These are phyloP conservation scores for Achaetomiella virescens DNA, from an alignment of 495 filamentous ascomycete genomes.

Conservation along the genomic window DNA sequence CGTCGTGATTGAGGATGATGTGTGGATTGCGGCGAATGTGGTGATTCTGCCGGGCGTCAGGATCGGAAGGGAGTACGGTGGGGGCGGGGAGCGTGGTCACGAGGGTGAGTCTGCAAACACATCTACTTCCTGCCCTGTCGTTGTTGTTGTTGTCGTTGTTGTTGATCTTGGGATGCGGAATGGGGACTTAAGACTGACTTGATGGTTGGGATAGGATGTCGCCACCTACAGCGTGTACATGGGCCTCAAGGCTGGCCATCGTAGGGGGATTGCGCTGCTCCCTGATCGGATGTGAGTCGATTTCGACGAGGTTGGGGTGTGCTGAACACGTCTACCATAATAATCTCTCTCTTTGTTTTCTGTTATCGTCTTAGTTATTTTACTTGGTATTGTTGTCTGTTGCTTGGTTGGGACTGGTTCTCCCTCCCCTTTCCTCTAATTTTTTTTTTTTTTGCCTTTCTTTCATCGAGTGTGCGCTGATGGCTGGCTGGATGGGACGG, in stretches of 20 bases:
- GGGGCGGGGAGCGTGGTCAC: slow-evolving; percentile 86
- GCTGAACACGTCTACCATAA: no score
- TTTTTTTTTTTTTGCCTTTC: not conserved
- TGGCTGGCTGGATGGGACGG: no score
- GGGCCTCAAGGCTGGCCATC: slow-evolving; percentile 25
- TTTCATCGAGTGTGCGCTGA: no score
- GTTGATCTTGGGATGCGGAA: no score
- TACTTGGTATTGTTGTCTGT: not conserved
- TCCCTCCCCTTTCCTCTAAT: not conserved
- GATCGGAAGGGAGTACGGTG: slow-evolving; percentile 73
- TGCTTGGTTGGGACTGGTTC: not conserved
- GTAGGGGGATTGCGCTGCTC: slow-evolving; percentile 22
- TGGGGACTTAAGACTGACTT: not conserved
- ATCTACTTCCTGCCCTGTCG: not conserved
- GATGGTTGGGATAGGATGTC: slow-evolving; percentile 23
- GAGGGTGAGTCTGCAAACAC: slow-evolving; percentile 50
- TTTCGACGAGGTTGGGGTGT: not conserved
- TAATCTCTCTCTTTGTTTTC: not conserved
- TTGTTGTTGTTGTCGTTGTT: no score
- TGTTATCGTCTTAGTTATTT: not conserved
- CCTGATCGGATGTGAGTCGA: not conserved
- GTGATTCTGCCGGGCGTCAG: slow-evolving; percentile 78
- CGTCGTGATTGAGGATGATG: slow-evolving; percentile 81
- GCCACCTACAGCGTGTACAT: slow-evolving; percentile 29
- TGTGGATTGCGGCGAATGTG: slow-evolving; percentile 62